Percentiles rank a stretch among this genome's conserved stretches.
These are phyloP conservation scores for Magnolia kwangsiensis DNA, from an alignment of 164 flowering plant species.

Conservation along the genomic window DNA sequence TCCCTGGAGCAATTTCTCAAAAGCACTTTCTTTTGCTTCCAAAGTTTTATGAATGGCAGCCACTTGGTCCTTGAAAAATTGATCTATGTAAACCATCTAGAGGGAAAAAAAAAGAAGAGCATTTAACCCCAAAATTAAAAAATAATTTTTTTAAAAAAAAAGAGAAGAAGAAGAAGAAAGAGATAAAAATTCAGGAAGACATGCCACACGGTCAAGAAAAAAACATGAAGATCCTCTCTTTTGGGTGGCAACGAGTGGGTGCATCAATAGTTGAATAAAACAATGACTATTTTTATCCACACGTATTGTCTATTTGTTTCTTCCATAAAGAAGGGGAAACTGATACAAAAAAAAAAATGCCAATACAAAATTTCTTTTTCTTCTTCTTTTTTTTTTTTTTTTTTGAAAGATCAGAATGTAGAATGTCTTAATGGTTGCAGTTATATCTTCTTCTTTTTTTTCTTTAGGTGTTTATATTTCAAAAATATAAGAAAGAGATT, in stretches of 20 bases:
- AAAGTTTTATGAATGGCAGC: conserved; percentile 36
- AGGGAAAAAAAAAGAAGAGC: neutral
- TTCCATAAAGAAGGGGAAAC: neutral
- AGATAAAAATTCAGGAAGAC: neutral
- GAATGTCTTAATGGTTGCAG: too few species aligned
- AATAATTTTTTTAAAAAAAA: too few species aligned
- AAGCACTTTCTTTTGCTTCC: conserved; percentile 51
- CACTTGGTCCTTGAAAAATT: conserved; percentile 59
- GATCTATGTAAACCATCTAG: conserved; percentile 74
- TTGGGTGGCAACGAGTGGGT: neutral
- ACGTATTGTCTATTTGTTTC: neutral
- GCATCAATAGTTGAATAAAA: neutral
- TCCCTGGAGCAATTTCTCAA: conserved; percentile 59
- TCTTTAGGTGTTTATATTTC: too few species aligned
- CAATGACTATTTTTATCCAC: neutral
- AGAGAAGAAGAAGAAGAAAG: too few species aligned
- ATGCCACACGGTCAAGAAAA: neutral
- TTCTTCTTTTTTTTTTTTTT: too few species aligned
- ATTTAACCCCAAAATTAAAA: too few species aligned
- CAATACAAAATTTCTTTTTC: too few species aligned
- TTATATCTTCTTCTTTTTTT: too few species aligned
- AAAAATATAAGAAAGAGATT: too few species aligned
- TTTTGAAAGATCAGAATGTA: too few species aligned
- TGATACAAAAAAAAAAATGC: too few species aligned
- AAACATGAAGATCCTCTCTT: neutral